These are phyloP conservation scores for Aspergillus carbonarius DNA, from an alignment of 2,329 filamentous ascomycete genomes.

Conservation along the genomic window DNA sequence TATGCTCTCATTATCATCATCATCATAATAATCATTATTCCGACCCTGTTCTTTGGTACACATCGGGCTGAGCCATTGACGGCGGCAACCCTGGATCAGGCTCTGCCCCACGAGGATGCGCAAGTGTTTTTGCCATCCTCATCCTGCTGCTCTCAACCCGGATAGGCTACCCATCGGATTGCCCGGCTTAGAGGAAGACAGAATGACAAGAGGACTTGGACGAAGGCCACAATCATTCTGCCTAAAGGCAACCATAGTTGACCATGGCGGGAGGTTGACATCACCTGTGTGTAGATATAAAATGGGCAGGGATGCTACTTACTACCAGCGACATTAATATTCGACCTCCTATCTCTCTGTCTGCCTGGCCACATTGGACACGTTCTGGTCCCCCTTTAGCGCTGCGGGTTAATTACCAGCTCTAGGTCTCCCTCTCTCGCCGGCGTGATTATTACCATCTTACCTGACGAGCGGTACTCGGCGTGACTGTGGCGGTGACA, in stretches of 20 bases:
- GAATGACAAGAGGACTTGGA: neutral
- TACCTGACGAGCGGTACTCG: neutral
- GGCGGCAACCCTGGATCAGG: conserved; percentile 15
- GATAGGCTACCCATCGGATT: conserved; percentile 9
- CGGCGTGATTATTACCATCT: neutral
- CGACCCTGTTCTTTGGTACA: conserved; percentile 19
- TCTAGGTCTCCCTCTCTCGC: neutral
- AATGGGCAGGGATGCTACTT: neutral
- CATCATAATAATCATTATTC: neutral
- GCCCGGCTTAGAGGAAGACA: neutral
- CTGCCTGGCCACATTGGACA: neutral
- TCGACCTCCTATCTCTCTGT: neutral
- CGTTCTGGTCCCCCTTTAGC: neutral
- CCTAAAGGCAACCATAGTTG: conserved; percentile 14
- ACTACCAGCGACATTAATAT: neutral
- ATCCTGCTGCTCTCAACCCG: neutral
- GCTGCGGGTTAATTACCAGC: neutral
- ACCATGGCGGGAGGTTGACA: neutral
- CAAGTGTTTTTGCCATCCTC: conserved; percentile 21
- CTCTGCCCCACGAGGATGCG: conserved; percentile 27
- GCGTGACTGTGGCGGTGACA: conserved; percentile 19
- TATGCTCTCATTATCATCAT: conserved; percentile 4
- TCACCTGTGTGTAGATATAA: neutral
- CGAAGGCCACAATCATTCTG: conserved; percentile 15
- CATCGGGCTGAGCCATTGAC: conserved; percentile 18